Conservation (phyloP, 1,284 basidiomycete genomes). For the Laetiporus sulphureus region DNA sequence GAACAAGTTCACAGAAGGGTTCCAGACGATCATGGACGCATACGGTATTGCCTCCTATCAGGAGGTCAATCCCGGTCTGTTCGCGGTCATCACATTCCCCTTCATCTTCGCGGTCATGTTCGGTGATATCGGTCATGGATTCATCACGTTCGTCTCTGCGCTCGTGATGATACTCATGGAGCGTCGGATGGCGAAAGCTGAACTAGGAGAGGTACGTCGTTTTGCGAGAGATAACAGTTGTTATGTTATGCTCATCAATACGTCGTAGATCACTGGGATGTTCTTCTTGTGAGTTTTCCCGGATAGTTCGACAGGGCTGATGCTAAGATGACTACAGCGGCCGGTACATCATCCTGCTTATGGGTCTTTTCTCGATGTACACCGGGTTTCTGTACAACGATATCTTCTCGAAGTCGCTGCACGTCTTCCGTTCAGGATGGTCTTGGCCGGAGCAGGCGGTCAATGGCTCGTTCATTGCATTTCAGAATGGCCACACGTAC, state of each 20-base stretch:
- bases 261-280: conserved; percentile 68
- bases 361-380: conserved; percentile 95
- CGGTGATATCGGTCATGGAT: conserved; percentile 96
- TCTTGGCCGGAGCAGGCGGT: conserved; percentile 51
- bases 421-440: conserved; percentile 90
- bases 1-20: conserved; percentile 96
- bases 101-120: conserved; percentile 99
- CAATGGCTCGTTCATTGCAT: conserved; percentile 45
- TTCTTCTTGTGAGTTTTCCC: conserved; percentile 81
- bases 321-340: no score
- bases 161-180: conserved; percentile 85
- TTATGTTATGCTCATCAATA: conserved; percentile 14
- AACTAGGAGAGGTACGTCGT: conserved; percentile 71
- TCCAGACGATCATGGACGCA: conserved; percentile 97
- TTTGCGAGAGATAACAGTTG: not conserved
- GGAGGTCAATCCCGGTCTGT: conserved; percentile 96
- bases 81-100: conserved; percentile 92
- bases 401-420: conserved; percentile 92
- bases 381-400: conserved; percentile 99
- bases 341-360: conserved; percentile 96
- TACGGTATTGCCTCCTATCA: conserved; percentile 96
- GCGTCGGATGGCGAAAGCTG: conserved; percentile 68
- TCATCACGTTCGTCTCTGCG: conserved; percentile 77
- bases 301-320: no score
- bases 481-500: conserved; percentile 68